phyloP scores from a whole-genome alignment of 2,329 filamentous ascomycete genomes.

The Stemphylium vesicarium region DNA sequence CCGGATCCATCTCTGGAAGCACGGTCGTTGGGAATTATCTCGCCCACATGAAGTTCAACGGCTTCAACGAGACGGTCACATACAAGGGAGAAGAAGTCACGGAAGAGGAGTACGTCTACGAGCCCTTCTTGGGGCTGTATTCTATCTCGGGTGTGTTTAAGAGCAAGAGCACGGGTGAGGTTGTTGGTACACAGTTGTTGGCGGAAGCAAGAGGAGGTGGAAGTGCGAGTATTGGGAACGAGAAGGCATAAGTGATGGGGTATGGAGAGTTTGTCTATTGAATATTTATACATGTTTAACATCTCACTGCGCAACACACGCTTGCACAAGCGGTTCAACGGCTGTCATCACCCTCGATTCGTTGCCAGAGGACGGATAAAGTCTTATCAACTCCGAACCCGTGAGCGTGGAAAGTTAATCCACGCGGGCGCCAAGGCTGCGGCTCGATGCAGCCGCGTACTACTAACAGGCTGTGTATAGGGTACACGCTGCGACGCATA shows the following conservation, averaged over 20 bases:
- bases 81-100: slow-evolving; percentile 55
- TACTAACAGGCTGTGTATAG: too few species aligned
- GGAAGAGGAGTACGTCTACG: slow-evolving; percentile 62
- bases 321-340: too few species aligned
- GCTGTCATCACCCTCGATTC: too few species aligned
- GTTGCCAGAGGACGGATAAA: too few species aligned
- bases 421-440: too few species aligned
- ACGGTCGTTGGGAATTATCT: slow-evolving; percentile 58
- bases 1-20: slow-evolving; percentile 55
- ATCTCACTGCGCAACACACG: too few species aligned
- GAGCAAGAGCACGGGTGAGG: slow-evolving; percentile 54
- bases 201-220: slow-evolving; percentile 62
- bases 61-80: slow-evolving; percentile 52
- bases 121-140: slow-evolving; percentile 58
- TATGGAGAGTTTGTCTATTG: too few species aligned
- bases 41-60: slow-evolving; percentile 62
- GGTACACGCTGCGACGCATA: too few species aligned
- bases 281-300: too few species aligned
- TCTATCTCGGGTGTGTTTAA: slow-evolving; percentile 57
- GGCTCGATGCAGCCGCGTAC: too few species aligned
- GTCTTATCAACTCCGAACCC: too few species aligned
- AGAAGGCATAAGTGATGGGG: slow-evolving; percentile 9
- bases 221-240: slow-evolving; percentile 56
- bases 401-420: too few species aligned
- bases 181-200: slow-evolving; percentile 60